These are phyloP conservation scores for Alternaria sp. DNA, from an alignment of 2,329 filamentous ascomycete genomes.

Conservation along the genomic window DNA sequence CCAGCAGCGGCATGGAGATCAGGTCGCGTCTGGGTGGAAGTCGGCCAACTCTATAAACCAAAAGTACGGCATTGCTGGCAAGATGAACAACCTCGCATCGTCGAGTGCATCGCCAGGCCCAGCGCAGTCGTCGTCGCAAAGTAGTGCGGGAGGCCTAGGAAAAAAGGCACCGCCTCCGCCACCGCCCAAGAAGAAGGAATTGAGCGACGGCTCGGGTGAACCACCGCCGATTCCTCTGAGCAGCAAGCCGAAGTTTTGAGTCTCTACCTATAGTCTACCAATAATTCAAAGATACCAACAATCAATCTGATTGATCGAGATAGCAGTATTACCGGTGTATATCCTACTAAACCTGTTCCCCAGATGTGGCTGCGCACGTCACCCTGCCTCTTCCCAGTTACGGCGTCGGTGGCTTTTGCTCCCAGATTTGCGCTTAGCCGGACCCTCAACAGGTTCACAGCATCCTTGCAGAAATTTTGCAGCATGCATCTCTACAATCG, in stretches of 20 bases:
- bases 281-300: neutral
- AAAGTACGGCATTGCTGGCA: constrained; percentile 64
- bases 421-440: neutral
- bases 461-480: constrained; percentile 5
- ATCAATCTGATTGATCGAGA: too few relatives aligned
- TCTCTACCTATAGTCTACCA: too few relatives aligned
- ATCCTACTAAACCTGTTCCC: neutral
- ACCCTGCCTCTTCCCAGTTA: neutral
- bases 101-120: constrained; percentile 29
- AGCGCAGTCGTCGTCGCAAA: constrained; percentile 30
- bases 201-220: constrained; percentile 48
- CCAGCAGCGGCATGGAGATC: constrained; percentile 71
- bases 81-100: constrained; percentile 53
- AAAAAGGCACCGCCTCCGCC: constrained; percentile 66
- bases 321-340: neutral
- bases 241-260: constrained; percentile 60
- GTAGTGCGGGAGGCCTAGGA: constrained; percentile 41
- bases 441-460: constrained; percentile 9
- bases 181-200: constrained; percentile 61
- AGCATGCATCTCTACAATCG: neutral
- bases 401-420: neutral
- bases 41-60: constrained; percentile 65
- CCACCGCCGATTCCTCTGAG: constrained; percentile 64
- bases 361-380: constrained; percentile 4
- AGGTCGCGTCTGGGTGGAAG: constrained; percentile 66